Conservation (phyloP, 495 filamentous ascomycete genomes). For the Aspergillus carlsbadensis region DNA sequence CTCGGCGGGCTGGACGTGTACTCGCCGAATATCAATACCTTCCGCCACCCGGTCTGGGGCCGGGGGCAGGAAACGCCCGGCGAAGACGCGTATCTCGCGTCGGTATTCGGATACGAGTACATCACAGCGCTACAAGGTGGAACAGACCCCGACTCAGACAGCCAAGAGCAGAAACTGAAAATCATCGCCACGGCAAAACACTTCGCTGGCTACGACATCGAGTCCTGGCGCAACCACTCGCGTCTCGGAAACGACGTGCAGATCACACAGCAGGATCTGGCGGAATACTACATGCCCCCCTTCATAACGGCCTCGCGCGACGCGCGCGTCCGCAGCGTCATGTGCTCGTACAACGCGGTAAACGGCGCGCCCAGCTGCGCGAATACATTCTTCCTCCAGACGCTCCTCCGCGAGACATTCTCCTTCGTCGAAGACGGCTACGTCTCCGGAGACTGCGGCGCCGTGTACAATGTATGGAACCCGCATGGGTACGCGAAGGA, state of each 20-base stretch:
- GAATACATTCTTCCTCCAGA: constrained; percentile 56
- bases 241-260: constrained; percentile 56
- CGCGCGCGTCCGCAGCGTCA: constrained; percentile 54
- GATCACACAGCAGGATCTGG: constrained; percentile 54
- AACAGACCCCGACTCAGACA: constrained; percentile 33
- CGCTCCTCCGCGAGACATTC: constrained; percentile 54
- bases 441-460: constrained; percentile 58
- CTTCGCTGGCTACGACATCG: constrained; percentile 65
- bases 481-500: constrained; percentile 52
- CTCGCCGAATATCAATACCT: constrained; percentile 70
- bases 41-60: constrained; percentile 61
- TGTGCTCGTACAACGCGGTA: constrained; percentile 63
- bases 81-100: constrained; percentile 53
- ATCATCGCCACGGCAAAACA: constrained; percentile 67
- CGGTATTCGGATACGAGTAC: constrained; percentile 54
- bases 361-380: constrained; percentile 59
- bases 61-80: constrained; percentile 63
- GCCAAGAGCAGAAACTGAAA: no score
- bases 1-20: constrained; percentile 60
- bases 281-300: constrained; percentile 49
- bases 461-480: constrained; percentile 56
- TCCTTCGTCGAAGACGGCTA: constrained; percentile 50
- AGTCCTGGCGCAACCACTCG: constrained; percentile 54
- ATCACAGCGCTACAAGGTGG: constrained; percentile 62
- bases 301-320: constrained; percentile 43